Base-by-base conservation (phyloP, 306 rosid genomes). In the Citrullus colocynthis region DNA sequence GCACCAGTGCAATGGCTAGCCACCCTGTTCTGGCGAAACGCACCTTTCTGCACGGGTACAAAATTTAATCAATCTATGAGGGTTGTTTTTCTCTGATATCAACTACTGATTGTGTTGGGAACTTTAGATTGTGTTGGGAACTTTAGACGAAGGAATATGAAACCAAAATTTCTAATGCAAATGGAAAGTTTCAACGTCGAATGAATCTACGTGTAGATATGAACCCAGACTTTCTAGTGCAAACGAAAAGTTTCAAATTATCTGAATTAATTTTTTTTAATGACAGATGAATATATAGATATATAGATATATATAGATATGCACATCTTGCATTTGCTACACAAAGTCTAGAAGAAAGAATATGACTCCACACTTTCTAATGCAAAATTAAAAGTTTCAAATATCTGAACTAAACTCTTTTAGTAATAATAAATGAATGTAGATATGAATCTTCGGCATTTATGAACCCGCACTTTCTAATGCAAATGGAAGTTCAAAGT, bases 11-110 rank as follows among this genome's bases (percentile, higher is more conserved):
- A 66, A 92, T 69, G 15, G 92, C 75, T 56, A 95, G 83, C 97
- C 99, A 95, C 61, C 97, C 99, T 0, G 99, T 95, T 74, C 99
- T 89, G 7, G 99, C 97, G 85, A 90, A 95, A 83, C 89, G 89
- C 69, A 88, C 78, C 78, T 88, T 92, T 52, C 99, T 95, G 92
- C 87, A 87, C 42, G 78, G 76, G 91, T 96, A 75, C 91, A 91
- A 76, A 91, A 71, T 67, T 73, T 83, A 58, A 8, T 93, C 96
- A 30, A 89, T 92, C 28, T 28, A 67, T 2, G 17, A 20, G 74
- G 34, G 42, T 67, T 13, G 16, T 42, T 16, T 69, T 20, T 69
- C 18, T 42, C 54, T 9, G 18, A 17, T 66, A 18, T 16, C 41
- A 9, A 0, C 6, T 16, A 63, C 8, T 39, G 55, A 41, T 41